Evolutionary conservation across 495 filamentous ascomycete species (phyloP).

Genomic region (Pyrenula massariospora): DNA sequence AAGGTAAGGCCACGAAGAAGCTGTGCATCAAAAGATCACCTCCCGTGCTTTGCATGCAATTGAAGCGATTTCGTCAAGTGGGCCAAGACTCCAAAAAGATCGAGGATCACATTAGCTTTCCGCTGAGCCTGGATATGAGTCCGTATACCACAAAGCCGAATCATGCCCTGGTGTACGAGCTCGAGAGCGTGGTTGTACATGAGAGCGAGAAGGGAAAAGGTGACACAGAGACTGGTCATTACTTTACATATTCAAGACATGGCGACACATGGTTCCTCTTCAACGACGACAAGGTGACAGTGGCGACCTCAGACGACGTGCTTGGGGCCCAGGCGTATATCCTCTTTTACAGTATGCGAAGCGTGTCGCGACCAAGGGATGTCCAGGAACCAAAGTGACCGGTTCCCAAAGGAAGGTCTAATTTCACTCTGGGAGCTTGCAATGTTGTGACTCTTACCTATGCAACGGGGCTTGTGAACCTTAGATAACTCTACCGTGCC

Average conservation of each 20-base stretch:
- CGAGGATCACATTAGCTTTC: constrained; percentile 69
- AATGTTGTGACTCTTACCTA: no score
- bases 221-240: constrained; percentile 76
- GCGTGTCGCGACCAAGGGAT: constrained; percentile 19
- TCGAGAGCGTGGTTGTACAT: constrained; percentile 77
- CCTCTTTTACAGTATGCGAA: constrained; percentile 71
- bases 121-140: constrained; percentile 74
- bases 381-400: no score
- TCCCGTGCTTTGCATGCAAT: constrained; percentile 78
- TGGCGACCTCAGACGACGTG: constrained; percentile 67
- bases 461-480: no score
- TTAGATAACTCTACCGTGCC: no score
- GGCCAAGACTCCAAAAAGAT: constrained; percentile 60
- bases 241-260: constrained; percentile 72
- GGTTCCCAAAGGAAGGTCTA: no score
- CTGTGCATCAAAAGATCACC: constrained; percentile 69
- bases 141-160: constrained; percentile 65
- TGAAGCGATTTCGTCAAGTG: constrained; percentile 68
- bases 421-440: no score
- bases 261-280: constrained; percentile 82
- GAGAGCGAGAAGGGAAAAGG: constrained; percentile 45
- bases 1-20: constrained; percentile 65
- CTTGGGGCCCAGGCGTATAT: constrained; percentile 74
- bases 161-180: constrained; percentile 60
- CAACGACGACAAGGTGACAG: constrained; percentile 80